Evolutionary conservation across 208 protist species (phyloP).

Genomic region (Leishmania martiniquensis): DNA sequence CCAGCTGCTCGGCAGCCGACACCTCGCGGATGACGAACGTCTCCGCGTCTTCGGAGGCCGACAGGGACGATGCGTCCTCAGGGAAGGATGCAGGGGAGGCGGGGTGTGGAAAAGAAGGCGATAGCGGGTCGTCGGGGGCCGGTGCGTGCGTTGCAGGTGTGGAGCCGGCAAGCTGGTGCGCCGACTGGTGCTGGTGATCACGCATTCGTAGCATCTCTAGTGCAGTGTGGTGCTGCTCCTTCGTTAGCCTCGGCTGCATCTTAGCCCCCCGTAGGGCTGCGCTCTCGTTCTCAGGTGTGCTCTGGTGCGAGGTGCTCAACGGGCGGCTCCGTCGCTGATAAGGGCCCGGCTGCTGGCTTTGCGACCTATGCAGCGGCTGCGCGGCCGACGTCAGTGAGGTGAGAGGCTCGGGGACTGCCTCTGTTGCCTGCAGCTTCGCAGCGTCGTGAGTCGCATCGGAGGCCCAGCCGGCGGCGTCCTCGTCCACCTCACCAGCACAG

Average conservation of each 20-base stretch:
- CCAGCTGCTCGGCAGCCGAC: slow-evolving; percentile 10
- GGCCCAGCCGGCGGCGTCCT: neutral
- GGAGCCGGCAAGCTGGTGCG: neutral
- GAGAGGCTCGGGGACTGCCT: neutral
- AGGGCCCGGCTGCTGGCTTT: neutral
- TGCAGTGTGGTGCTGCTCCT: slow-evolving; percentile 14
- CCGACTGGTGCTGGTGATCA: neutral
- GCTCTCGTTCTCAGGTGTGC: neutral
- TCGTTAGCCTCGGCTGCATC: neutral
- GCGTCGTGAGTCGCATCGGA: neutral
- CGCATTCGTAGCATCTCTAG: slow-evolving; percentile 15
- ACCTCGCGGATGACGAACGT: slow-evolving; percentile 19
- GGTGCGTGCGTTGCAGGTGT: neutral
- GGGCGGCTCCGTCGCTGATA: neutral
- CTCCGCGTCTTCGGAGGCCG: slow-evolving; percentile 12
- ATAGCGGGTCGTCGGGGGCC: neutral
- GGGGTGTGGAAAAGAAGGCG: neutral
- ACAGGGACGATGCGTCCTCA: neutral
- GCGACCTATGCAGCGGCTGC: neutral
- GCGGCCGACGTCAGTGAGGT: neutral
- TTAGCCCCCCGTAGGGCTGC: neutral
- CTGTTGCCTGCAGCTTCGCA: neutral
- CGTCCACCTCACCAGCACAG: neutral
- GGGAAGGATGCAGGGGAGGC: neutral
- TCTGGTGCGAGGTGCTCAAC: neutral